Evolutionary conservation across 2,329 filamentous ascomycete genomes (phyloP), one percentile per base, ranked within the genome.

Genomic region (Tolypocladium tropicale): DNA sequence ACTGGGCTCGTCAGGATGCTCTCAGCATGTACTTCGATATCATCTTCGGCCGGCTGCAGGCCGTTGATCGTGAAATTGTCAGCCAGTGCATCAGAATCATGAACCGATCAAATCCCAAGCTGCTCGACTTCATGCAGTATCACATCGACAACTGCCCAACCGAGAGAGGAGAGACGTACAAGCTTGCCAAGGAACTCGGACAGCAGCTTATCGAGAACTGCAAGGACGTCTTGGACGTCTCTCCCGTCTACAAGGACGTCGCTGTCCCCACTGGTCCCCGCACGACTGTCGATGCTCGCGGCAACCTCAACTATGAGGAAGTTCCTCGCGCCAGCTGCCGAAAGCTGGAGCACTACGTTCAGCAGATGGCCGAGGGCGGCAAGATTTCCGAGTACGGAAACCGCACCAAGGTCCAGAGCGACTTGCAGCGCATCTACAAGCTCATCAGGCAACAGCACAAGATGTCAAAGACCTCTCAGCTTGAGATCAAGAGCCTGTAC

Each of bases 331-430:
- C 89, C 36, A 95, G 90, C 70, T 94, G 93, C 70, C 88, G 94
- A 65, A 99, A 99, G 76, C 83, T 99, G 49, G 94, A 99, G 76
- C 93, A 97, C 72, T 99, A 99, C 67, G 94, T 99, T 53, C 90
- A 90, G 68, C 91, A 97, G 72, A 97, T 99, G 94, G 93, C 93
- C 11, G 92, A 96, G 64, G 94, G 94, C 60, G 94, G 94, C 68
- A 97, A 96, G 75, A 95, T 99, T 65, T 96, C 93, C 33, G 94
- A 99, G 72, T 99, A 99, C 70, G 94, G 93, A 69, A 97, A 96
- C 77, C 87, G 94, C 48, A 94, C 92, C 62, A 99, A 97, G 81
- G 94, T 99, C 36, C 94, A 97, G 74, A 95, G 91, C 68, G 94
- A 97, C 69, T 80, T 99, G 46, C 86, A 89, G 68, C 89, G 89